Conservation (phyloP, 352 stramenopile genomes). For the Phytopythium montanum region DNA sequence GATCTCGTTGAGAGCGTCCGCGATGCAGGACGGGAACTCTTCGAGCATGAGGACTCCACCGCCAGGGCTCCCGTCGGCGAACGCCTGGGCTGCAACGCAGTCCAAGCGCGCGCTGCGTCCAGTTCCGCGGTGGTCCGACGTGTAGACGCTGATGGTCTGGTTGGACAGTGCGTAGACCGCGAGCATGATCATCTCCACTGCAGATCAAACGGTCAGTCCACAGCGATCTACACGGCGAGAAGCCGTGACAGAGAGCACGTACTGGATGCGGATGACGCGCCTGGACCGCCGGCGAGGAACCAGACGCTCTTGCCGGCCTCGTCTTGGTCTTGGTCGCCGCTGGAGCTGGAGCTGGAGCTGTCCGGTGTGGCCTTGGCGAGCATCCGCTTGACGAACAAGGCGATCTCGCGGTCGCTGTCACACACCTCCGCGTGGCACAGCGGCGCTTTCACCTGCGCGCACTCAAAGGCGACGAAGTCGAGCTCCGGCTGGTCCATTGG, state of each 20-base stretch:
- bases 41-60: conserved; percentile 7
- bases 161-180: conserved; percentile 28
- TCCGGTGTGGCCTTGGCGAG: conserved; percentile 10
- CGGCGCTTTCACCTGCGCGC: conserved; percentile 28
- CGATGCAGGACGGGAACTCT: conserved; percentile 25
- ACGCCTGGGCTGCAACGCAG: conserved; percentile 30
- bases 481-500: conserved; percentile 2
- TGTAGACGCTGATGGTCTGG: conserved; percentile 45
- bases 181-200: conserved; percentile 39
- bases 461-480: conserved; percentile 32
- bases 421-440: conserved; percentile 39
- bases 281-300: conserved; percentile 44
- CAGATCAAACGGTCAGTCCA: conserved; percentile 6
- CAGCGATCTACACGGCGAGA: not conserved
- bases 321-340: not conserved
- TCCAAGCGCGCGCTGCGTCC: conserved; percentile 29
- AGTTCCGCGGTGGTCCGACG: conserved; percentile 39
- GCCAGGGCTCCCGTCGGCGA: conserved; percentile 13
- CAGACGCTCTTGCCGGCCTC: conserved; percentile 31
- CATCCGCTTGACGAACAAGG: conserved; percentile 46
- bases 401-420: conserved; percentile 24
- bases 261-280: conserved; percentile 29
- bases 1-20: conserved; percentile 21
- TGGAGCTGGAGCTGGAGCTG: not conserved
- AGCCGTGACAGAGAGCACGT: conserved; percentile 12